Evolutionary conservation across 371 early-diverging fungal species (phyloP).

Genomic region (Syncephalastrum monosporum): DNA sequence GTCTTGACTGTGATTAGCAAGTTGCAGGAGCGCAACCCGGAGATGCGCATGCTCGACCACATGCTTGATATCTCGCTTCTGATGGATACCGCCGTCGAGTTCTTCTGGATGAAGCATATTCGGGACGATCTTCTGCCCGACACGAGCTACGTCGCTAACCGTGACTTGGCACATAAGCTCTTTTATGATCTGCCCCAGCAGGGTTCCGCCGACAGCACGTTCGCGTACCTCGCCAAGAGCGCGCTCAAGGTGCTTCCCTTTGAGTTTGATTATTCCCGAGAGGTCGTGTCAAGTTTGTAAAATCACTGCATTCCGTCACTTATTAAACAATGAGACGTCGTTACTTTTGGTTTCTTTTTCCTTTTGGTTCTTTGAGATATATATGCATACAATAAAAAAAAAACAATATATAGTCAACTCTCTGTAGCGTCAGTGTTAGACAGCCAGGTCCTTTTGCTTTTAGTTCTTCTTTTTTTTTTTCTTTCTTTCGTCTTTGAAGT

Average conservation of each 20-base stretch:
- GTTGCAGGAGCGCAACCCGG: constrained; percentile 61
- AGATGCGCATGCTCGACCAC: constrained; percentile 51
- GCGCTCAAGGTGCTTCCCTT: constrained; percentile 26
- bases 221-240: constrained; percentile 58
- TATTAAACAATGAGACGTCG: too few relatives aligned
- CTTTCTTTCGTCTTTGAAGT: too few relatives aligned
- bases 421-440: too few relatives aligned
- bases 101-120: constrained; percentile 64
- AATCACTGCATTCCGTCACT: too few relatives aligned
- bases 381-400: too few relatives aligned
- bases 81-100: constrained; percentile 63
- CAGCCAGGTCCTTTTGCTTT: too few relatives aligned
- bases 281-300: too few relatives aligned
- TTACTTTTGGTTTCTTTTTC: too few relatives aligned
- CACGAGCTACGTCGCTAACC: constrained; percentile 57
- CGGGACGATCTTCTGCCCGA: constrained; percentile 19
- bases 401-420: too few relatives aligned
- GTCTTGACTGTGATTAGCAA: constrained; percentile 66
- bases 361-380: too few relatives aligned
- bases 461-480: too few relatives aligned
- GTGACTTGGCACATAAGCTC: constrained; percentile 62
- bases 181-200: constrained; percentile 83
- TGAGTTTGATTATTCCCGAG: constrained; percentile 15
- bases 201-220: constrained; percentile 63
- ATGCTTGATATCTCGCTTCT: constrained; percentile 60